Evolutionary conservation across 805 yeast genomes (phyloP).

Genomic region (Spathaspora hagerdaliae): DNA sequence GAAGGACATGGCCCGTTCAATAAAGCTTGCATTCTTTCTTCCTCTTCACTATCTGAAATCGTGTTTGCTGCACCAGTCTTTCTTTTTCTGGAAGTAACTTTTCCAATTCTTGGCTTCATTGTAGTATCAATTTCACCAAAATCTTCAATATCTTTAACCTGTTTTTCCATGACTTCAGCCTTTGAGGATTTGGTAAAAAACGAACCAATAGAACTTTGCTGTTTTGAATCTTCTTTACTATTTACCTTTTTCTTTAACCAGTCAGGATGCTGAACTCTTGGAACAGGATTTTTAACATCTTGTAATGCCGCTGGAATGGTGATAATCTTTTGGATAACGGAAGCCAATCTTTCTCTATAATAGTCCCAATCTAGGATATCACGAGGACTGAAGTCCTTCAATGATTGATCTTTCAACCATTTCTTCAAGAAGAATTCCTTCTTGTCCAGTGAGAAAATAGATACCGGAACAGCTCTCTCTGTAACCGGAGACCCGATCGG

Average conservation of each 20-base stretch:
- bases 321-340: slow-evolving; percentile 90
- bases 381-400: slow-evolving; percentile 83
- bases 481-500: slow-evolving; percentile 89
- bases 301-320: slow-evolving; percentile 98
- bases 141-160: slow-evolving; percentile 71
- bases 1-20: slow-evolving; percentile 58
- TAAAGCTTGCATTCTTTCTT: slow-evolving; percentile 45
- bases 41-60: slow-evolving; percentile 36
- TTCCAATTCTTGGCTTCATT: slow-evolving; percentile 36
- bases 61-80: slow-evolving; percentile 18
- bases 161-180: slow-evolving; percentile 33
- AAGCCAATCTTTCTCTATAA: slow-evolving; percentile 84
- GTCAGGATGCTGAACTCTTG: slow-evolving; percentile 88
- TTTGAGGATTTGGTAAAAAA: slow-evolving; percentile 51
- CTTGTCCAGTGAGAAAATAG: slow-evolving; percentile 87
- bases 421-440: slow-evolving; percentile 72
- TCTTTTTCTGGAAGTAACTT: slow-evolving; percentile 47
- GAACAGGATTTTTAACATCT: slow-evolving; percentile 84
- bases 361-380: slow-evolving; percentile 90
- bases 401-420: slow-evolving; percentile 79
- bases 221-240: slow-evolving; percentile 57
- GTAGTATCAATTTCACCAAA: slow-evolving; percentile 36
- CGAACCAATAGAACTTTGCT: slow-evolving; percentile 61
- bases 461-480: slow-evolving; percentile 94
- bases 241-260: slow-evolving; percentile 76